Conservation (phyloP, 2,329 filamentous ascomycete genomes). For the Colletotrichum tropicale region DNA sequence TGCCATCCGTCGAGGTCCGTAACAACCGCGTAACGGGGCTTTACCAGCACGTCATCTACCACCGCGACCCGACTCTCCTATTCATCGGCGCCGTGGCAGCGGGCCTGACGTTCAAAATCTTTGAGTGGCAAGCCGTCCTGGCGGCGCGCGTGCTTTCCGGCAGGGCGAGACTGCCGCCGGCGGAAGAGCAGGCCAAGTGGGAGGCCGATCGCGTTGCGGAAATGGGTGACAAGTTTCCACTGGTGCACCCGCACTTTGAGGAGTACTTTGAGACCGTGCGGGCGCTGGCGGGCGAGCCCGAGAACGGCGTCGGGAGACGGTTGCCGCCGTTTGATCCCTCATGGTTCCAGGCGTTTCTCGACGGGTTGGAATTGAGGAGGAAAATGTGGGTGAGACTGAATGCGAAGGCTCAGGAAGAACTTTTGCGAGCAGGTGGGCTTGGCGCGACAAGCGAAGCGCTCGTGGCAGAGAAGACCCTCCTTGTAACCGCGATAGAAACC, state of each 20-base stretch:
- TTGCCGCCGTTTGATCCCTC: slow-evolving; percentile 47
- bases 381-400: slow-evolving; percentile 63
- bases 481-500: neutral
- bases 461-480: neutral
- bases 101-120: slow-evolving; percentile 70
- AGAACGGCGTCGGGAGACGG: slow-evolving; percentile 44
- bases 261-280: slow-evolving; percentile 67
- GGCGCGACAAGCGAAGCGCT: neutral
- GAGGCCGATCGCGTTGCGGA: slow-evolving; percentile 57
- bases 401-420: slow-evolving; percentile 18
- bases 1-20: slow-evolving; percentile 53
- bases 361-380: slow-evolving; percentile 60
- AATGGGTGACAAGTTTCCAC: slow-evolving; percentile 63
- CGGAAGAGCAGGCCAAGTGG: slow-evolving; percentile 57
- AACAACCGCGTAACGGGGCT: slow-evolving; percentile 61
- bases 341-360: slow-evolving; percentile 57
- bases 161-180: slow-evolving; percentile 52
- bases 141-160: slow-evolving; percentile 64
- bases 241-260: slow-evolving; percentile 66
- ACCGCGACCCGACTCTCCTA: slow-evolving; percentile 56
- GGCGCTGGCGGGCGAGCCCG: slow-evolving; percentile 50
- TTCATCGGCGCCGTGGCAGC: slow-evolving; percentile 64
- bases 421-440: neutral
- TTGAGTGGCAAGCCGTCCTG: slow-evolving; percentile 71
- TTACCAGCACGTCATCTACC: slow-evolving; percentile 63